phyloP scores from a whole-genome alignment of 768 basidiomycete species.

The Botryobasidium botryosum region DNA sequence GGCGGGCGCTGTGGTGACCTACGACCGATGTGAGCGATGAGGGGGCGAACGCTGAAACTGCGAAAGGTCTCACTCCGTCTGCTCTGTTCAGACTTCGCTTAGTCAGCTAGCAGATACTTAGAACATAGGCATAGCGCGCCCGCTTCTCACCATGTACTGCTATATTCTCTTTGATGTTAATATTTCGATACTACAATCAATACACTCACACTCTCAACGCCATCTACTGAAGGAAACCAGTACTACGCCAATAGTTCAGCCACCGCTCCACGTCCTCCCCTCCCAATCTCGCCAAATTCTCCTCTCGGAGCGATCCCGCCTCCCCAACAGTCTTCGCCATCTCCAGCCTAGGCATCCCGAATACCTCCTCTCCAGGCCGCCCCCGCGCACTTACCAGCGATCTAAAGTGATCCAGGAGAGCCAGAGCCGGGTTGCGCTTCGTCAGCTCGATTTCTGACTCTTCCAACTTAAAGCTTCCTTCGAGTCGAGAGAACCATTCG shows the following conservation, averaged over 20 bases:
- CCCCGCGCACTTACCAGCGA: background rate
- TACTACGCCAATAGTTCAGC: constrained; percentile 5
- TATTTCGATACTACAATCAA: no score
- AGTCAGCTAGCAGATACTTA: no score
- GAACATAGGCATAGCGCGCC: no score
- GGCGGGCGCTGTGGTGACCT: no score
- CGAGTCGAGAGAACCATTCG: constrained; percentile 14
- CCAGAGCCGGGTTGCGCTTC: constrained; percentile 3
- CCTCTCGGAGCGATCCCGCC: constrained; percentile 13
- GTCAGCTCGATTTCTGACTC: constrained; percentile 5
- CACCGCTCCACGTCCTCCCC: constrained; percentile 4
- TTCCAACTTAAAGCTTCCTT: constrained; percentile 1
- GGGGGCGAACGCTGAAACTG: no score
- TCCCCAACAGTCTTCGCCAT: constrained; percentile 11
- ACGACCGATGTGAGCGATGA: no score
- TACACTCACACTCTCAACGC: no score
- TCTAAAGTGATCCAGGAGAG: constrained; percentile 7
- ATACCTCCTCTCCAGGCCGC: no score
- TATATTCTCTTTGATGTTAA: no score
- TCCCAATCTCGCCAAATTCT: constrained; percentile 14
- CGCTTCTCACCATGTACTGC: no score
- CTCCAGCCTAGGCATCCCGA: constrained; percentile 14
- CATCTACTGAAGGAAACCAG: constrained; percentile 6
- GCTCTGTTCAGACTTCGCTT: no score
- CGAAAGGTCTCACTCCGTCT: no score